These are phyloP conservation scores for Pyricularia sp. DNA, from an alignment of 2,329 filamentous ascomycete genomes.

Conservation along the genomic window DNA sequence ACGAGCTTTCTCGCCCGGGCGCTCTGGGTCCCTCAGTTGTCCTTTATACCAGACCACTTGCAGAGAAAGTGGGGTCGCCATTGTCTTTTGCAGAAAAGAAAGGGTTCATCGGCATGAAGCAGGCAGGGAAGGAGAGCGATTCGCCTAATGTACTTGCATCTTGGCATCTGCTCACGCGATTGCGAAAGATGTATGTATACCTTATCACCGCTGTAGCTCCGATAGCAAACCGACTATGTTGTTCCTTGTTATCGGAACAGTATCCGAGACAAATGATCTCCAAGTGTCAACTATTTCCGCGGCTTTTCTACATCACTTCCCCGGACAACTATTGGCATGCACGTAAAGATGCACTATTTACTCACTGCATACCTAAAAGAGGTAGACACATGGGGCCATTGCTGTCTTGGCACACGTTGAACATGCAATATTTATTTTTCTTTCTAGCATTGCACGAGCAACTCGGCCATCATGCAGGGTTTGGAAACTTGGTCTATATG, in stretches of 20 bases:
- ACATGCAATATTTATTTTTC: not conserved
- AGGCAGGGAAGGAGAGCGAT: not conserved
- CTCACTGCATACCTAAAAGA: not conserved
- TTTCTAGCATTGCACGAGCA: not conserved
- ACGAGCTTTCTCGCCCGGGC: conserved; percentile 64
- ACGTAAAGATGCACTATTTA: not conserved
- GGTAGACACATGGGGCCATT: not conserved
- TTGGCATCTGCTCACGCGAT: not conserved
- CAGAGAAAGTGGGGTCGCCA: conserved; percentile 76
- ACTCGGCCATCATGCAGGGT: not conserved
- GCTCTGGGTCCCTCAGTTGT: conserved; percentile 66
- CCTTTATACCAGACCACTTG: conserved; percentile 54
- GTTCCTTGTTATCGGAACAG: not conserved
- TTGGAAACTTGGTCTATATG: not conserved
- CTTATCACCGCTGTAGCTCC: not conserved
- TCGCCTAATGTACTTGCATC: not conserved
- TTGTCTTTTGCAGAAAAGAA: conserved; percentile 61
- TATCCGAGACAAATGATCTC: not conserved
- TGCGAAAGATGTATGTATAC: not conserved
- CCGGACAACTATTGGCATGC: not conserved
- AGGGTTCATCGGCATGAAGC: not conserved
- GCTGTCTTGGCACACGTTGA: not conserved
- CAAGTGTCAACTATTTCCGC: not conserved
- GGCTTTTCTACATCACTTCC: not conserved
- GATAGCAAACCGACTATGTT: not conserved